Percentiles rank a stretch among this genome's conserved stretches.
phyloP scores from a whole-genome alignment of 164 flowering plant species.

The Pachysandra terminalis region DNA sequence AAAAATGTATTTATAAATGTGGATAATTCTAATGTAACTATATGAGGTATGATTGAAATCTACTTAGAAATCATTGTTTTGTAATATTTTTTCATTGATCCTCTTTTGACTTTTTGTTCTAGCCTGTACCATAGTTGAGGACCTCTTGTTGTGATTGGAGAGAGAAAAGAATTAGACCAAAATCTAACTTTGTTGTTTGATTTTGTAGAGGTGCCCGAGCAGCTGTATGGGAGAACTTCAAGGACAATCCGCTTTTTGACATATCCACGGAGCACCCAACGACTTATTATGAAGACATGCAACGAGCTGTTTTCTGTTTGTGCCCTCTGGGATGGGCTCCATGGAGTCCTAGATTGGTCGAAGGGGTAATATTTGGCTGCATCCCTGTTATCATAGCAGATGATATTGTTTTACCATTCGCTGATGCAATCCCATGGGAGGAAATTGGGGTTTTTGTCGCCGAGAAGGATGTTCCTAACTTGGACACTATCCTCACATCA shows the following conservation, averaged over 20 bases:
- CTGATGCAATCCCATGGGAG: conserved; percentile 98
- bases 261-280: conserved; percentile 95
- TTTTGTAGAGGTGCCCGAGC: conserved; percentile 90
- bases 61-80: no score
- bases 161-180: not conserved
- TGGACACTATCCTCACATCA: conserved; percentile 85
- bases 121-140: no score
- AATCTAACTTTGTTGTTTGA: not conserved
- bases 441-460: conserved; percentile 87
- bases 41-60: no score
- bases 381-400: conserved; percentile 96
- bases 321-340: conserved; percentile 99
- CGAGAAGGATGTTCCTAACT: conserved; percentile 79
- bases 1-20: no score
- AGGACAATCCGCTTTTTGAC: conserved; percentile 92
- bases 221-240: conserved; percentile 97
- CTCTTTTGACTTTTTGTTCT: no score
- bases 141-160: not conserved
- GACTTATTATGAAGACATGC: conserved; percentile 97
- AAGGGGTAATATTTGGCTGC: conserved; percentile 94
- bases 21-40: no score
- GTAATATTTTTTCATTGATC: no score
- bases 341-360: conserved; percentile 97
- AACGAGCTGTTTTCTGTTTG: conserved; percentile 85
- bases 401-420: conserved; percentile 90